Evolutionary conservation across 176 grass and related monocot species (phyloP), one percentile per base, ranked within the genome.

Genomic region (Puya raimondii): DNA sequence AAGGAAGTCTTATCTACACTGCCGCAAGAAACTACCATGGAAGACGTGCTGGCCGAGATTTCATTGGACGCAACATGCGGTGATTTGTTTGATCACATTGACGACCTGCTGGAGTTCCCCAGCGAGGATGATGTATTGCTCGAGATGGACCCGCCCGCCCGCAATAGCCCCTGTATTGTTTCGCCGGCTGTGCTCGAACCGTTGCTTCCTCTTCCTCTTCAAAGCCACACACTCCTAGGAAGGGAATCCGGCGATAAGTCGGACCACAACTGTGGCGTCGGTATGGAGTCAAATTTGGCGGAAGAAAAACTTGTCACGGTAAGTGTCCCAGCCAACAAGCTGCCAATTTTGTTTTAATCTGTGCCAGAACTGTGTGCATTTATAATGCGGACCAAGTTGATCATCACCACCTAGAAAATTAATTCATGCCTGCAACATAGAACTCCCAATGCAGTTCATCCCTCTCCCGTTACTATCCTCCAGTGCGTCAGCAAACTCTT

Each of bases 51-150:
- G 56, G 56, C 56, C 9, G 56, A 61, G 17, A 61, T 20, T 61
- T 61, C 17, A 16, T 18, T 61, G 69, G 81, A 73, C 16, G 81
- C 54, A 17, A 69, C 51, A 11, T 68, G 84, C 57, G 84, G 84
- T 8, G 94, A 92, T 68, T 80, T 93, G 3, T 99, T 88, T 59
- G 89, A 93, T 74, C 82, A 99, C 78, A 92, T 99, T 73, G 94
- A 99, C 3, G 94, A 99, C 73, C 80, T 99, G 75, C 74, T 93
- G 57, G 87, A 99, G 61, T 97, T 97, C 63, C 85, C 89, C 78
- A 85, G 83, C 67, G 91, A 88, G 12, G 91, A 90, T 14, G 86
- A 67, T 61, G 79, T 57, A 23, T 81, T 93, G 63, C 74, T 93
- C 9, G 84, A 99, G 85, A 67, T 49, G 68, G 66, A 63, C 68